Base-by-base conservation (phyloP, 495 filamentous ascomycete genomes). In the Penicillium salamii region DNA sequence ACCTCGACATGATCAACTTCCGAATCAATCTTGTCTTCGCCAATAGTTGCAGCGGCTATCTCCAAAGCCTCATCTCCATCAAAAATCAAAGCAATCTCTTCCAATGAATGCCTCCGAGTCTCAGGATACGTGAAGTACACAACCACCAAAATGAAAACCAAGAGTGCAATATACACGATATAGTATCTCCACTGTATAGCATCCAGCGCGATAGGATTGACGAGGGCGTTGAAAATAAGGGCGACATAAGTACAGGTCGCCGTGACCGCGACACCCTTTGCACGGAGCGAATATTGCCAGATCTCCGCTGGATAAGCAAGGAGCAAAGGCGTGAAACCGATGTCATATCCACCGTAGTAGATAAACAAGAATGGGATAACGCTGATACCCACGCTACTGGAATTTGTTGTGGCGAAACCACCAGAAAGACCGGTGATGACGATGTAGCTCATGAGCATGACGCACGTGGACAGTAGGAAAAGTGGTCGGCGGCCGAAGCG, bases 91-190 rank as follows among this genome's bases (percentile, higher is more conserved):
- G 73, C 75, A 13, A 85, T 77, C 59, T 84, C 81, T 63, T 87
- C 83, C 41, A 85, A 75, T 19, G 80, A 81, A 17, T 78, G 73
- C 14, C 79, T 77, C 53, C 75, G 77, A 40, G 83, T 87, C 71
- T 87, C 83, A 41, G 83, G 72, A 50, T 81, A 85, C 63, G 75
- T 74, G 67, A 83, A 78, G 64, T 73, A 85, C 37, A 82, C 78
- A 18, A 81, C 76, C 35, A 57, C 43, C 34, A 84, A 52, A 59
- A 81, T 75, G 53, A 80, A 49, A 41, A 72, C 69, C 61, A 80
- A 74, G 69, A 81, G 82, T 62, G 68, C 66, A 21, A 77, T 78
- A 61, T 81, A 83, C 57, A 81, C 77, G 55, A 79, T 66, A 55
- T 81, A 83, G 38, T 83, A 75, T 54, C 76, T 77, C 81, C 81